phyloP scores from a whole-genome alignment of 768 basidiomycete genomes.

The Suillus subluteus region DNA sequence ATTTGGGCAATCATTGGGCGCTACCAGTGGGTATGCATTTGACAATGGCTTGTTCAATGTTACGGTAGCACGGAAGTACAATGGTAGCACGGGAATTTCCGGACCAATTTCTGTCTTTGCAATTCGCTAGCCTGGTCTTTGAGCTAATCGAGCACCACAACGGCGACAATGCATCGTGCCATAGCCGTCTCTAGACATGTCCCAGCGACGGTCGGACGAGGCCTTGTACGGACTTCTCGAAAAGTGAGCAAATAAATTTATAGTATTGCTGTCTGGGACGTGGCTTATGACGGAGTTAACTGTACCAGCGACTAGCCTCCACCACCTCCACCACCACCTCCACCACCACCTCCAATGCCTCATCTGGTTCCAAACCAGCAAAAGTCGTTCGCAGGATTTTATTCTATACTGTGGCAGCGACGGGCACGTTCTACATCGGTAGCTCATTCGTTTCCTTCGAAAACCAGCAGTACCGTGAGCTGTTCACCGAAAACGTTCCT shows the following conservation, averaged over 20 bases:
- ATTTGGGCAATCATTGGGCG: background rate
- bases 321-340: conserved; percentile 48
- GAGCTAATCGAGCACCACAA: conserved; percentile 12
- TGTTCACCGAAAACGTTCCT: conserved; percentile 83
- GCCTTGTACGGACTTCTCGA: conserved; percentile 54
- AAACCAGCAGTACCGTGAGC: conserved; percentile 79
- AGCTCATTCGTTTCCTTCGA: conserved; percentile 81
- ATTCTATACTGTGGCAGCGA: conserved; percentile 66
- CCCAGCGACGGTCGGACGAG: conserved; percentile 47
- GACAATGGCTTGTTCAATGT: background rate
- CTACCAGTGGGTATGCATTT: background rate
- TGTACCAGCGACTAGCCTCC: conserved; percentile 61
- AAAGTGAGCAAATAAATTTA: conserved; percentile 49
- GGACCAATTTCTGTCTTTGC: conserved; percentile 8
- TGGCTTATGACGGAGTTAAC: conserved; percentile 15
- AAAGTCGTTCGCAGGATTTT: conserved; percentile 63
- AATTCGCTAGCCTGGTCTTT: conserved; percentile 2
- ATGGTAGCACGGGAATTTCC: conserved; percentile 9
- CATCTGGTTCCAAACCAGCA: conserved; percentile 51
- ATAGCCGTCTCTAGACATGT: conserved; percentile 59
- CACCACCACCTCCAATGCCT: conserved; percentile 45
- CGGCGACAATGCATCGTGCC: conserved; percentile 52
- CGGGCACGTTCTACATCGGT: conserved; percentile 80
- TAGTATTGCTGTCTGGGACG: background rate
- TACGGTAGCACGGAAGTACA: background rate